Base-by-base conservation (phyloP, 495 filamentous ascomycete species). In the Neurospora sp. region DNA sequence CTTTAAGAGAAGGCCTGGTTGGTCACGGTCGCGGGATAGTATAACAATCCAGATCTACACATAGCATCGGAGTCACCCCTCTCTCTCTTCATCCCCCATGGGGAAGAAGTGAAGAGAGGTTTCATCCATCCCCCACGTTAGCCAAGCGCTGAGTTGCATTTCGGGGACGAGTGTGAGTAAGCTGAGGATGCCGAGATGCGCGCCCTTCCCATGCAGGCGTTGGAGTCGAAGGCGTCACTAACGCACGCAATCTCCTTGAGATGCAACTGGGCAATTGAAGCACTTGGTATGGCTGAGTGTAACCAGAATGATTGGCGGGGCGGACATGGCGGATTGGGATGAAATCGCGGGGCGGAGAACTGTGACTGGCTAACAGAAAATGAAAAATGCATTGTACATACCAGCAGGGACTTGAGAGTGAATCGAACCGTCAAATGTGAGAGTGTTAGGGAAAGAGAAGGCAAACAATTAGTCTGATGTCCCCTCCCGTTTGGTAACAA, bases 191-290 rank as follows among this genome's bases (percentile, higher is more conserved):
- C 16, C 14, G 41, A 44, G 16, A 44, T 61, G 27, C 2, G 53
- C 7, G 27, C 53, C 53, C 53, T 61, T 61, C 27, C 22, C 22
- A 61, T 35, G 53, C 20, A 18, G 53, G 53, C 16, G 53, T 65
- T 65, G 53, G 27, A 37, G 27, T 71, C 38, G 40, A 75, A 78
- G 78, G 74, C 77, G 78, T 76, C 76, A 79, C 76, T 65, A 68
- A 77, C 47, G 77, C 79, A 80, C 76, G 79, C 77, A 76, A 80
- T 77, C 76, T 71, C 69, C 44, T 71, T 39, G n/a, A 20, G 70
- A 45, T 74, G 65, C 70, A 45, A 76, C 71, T 78, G 77, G 77
- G 69, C 53, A 61, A 61, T 61, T 61, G 53, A 61, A 53, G 53
- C 27, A 31, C 53, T 16, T 53, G 53, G 12, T 61, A 16, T 65